Percentiles rank a stretch among this genome's conserved stretches.
Conservation (phyloP, 768 basidiomycete genomes). For the Tricholoma bakamatsutake region DNA sequence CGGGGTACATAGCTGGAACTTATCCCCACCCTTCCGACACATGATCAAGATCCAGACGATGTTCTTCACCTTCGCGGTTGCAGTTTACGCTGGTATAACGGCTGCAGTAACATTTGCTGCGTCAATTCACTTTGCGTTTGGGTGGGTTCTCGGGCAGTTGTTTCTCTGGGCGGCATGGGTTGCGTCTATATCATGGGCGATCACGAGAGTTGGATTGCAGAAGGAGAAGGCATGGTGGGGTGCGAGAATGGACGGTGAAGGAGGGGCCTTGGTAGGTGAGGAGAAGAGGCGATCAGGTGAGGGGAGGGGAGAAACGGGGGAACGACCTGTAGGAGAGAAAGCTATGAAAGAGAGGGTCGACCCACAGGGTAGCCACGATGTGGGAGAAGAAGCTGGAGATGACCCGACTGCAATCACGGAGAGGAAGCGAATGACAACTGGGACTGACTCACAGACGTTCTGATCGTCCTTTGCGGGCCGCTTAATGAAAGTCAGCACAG, state of each 20-base stretch:
- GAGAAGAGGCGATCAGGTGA: not conserved
- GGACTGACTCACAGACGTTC: too few relatives aligned
- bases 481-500: too few relatives aligned
- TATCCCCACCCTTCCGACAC: conserved; percentile 23
- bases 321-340: not conserved
- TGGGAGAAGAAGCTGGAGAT: not conserved
- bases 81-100: conserved; percentile 22
- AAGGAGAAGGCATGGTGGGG: conserved; percentile 16
- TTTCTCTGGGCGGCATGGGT: conserved; percentile 21
- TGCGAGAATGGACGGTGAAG: not conserved
- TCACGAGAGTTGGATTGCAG: conserved; percentile 14
- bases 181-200: conserved; percentile 14
- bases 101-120: conserved; percentile 24
- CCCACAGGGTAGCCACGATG: not conserved
- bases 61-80: conserved; percentile 19
- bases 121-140: conserved; percentile 23
- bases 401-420: not conserved
- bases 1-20: conserved; percentile 15
- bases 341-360: not conserved
- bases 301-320: not conserved
- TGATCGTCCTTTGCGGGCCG: too few relatives aligned
- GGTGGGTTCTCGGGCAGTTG: conserved; percentile 24
- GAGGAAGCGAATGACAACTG: not conserved
- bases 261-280: not conserved
- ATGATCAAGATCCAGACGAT: conserved; percentile 20